Evolutionary conservation across 805 yeast species (phyloP).

Genomic region (Saccharomycopsis sp.): DNA sequence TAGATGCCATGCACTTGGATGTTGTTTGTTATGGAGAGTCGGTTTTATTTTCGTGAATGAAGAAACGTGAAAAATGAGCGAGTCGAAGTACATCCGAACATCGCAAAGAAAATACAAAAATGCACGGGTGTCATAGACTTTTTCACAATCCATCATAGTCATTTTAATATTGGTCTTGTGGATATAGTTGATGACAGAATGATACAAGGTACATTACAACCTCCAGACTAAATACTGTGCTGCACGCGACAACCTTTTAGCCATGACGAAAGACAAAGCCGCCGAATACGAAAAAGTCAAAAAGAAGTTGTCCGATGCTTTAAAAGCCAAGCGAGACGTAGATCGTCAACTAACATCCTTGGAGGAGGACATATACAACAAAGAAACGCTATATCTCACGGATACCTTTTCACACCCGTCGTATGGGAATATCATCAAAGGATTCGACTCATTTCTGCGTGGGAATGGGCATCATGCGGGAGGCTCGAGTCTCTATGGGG

Average conservation of each 20-base stretch:
- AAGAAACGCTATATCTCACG: slow-evolving; percentile 71
- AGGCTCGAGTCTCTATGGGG: slow-evolving; percentile 18
- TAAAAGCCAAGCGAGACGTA: slow-evolving; percentile 54
- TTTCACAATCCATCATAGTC: no score
- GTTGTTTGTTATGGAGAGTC: no score
- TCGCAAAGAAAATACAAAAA: no score
- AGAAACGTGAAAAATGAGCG: no score
- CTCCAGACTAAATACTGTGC: not conserved
- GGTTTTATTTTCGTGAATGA: no score
- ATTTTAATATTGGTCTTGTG: no score
- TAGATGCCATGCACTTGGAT: no score
- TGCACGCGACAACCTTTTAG: not conserved
- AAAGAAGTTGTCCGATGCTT: slow-evolving; percentile 3
- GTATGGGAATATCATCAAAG: slow-evolving; percentile 76
- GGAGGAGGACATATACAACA: slow-evolving; percentile 74
- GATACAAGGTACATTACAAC: not conserved
- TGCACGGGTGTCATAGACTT: no score
- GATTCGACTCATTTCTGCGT: slow-evolving; percentile 77
- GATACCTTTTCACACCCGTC: slow-evolving; percentile 40
- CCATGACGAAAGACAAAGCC: slow-evolving; percentile 20
- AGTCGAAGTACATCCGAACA: no score
- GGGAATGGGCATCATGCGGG: slow-evolving; percentile 22
- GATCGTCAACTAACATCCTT: slow-evolving; percentile 55
- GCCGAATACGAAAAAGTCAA: slow-evolving; percentile 19
- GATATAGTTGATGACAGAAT: no score